Conservation (phyloP, 768 basidiomycete genomes). For the Trametes punicea region DNA sequence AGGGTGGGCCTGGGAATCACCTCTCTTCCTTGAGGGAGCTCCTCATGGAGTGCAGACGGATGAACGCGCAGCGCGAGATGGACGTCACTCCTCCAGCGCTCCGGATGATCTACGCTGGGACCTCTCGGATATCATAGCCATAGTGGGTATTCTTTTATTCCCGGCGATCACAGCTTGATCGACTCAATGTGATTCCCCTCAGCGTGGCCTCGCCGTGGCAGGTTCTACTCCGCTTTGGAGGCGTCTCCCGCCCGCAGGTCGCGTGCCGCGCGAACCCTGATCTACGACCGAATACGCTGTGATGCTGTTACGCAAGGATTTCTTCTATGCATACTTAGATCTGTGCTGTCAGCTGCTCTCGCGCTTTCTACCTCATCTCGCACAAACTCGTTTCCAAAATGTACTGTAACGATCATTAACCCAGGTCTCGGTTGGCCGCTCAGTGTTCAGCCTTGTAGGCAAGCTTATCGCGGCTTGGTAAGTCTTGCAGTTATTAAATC, state of each 20-base stretch:
- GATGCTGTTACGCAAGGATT: not conserved
- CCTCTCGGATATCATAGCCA: constrained; percentile 12
- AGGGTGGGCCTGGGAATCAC: constrained; percentile 26
- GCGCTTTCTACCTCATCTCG: constrained; percentile 1
- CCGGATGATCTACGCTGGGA: constrained; percentile 15
- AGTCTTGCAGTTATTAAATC: too few relatives aligned
- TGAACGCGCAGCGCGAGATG: constrained; percentile 24
- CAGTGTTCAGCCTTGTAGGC: too few relatives aligned
- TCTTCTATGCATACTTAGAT: not conserved
- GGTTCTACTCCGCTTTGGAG: not conserved
- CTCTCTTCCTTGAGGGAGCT: constrained; percentile 50
- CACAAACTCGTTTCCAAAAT: not conserved
- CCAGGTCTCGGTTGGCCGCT: too few relatives aligned
- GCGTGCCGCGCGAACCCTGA: not conserved
- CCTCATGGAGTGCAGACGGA: constrained; percentile 53
- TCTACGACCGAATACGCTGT: constrained; percentile 2
- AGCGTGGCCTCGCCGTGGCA: not conserved
- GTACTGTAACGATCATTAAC: too few relatives aligned
- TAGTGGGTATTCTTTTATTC: constrained; percentile 3
- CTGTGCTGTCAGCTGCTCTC: constrained; percentile 12
- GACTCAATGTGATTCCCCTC: not conserved
- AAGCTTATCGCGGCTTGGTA: too few relatives aligned
- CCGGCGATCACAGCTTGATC: not conserved
- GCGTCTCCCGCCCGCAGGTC: not conserved
- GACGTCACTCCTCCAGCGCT: constrained; percentile 14